Conservation (phyloP, 192 early-diverging fungal species). For the Coemansia sp. region DNA sequence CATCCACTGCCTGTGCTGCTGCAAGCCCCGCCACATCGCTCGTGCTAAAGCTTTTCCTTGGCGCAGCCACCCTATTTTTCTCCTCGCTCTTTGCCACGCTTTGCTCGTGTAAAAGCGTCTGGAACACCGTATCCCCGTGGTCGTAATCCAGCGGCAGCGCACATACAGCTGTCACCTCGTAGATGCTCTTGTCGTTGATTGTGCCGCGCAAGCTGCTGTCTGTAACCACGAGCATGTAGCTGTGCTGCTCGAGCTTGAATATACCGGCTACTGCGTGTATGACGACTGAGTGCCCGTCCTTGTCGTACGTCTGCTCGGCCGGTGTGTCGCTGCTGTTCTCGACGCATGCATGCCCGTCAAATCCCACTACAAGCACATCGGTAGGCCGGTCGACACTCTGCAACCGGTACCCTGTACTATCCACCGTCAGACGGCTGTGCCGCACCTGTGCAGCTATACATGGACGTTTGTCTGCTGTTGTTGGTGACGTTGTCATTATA, state of each 20-base stretch:
- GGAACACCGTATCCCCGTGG: slow-evolving; percentile 8
- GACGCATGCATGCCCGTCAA: neutral
- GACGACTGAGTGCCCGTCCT: neutral
- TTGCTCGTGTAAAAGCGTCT: neutral
- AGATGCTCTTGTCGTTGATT: slow-evolving; percentile 21
- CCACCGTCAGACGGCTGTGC: slow-evolving; percentile 18
- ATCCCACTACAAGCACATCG: slow-evolving; percentile 19
- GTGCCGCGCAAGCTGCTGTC: slow-evolving; percentile 29
- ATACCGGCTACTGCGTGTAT: slow-evolving; percentile 36
- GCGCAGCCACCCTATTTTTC: neutral
- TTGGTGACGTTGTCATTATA: neutral
- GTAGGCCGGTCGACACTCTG: slow-evolving; percentile 31
- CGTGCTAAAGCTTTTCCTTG: neutral
- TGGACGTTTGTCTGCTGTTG: neutral
- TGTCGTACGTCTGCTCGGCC: no score
- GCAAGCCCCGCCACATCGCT: neutral
- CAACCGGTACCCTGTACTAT: slow-evolving; percentile 26
- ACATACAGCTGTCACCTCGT: slow-evolving; percentile 18
- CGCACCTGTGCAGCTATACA: neutral
- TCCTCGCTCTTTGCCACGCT: neutral
- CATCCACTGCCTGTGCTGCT: neutral
- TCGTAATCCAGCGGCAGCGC: slow-evolving; percentile 35
- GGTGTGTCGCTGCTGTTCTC: slow-evolving; percentile 1
- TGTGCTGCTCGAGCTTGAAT: slow-evolving; percentile 26
- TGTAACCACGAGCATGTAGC: slow-evolving; percentile 36